phyloP scores from a whole-genome alignment of 306 rosid species.

The Begonia peltatifolia region DNA sequence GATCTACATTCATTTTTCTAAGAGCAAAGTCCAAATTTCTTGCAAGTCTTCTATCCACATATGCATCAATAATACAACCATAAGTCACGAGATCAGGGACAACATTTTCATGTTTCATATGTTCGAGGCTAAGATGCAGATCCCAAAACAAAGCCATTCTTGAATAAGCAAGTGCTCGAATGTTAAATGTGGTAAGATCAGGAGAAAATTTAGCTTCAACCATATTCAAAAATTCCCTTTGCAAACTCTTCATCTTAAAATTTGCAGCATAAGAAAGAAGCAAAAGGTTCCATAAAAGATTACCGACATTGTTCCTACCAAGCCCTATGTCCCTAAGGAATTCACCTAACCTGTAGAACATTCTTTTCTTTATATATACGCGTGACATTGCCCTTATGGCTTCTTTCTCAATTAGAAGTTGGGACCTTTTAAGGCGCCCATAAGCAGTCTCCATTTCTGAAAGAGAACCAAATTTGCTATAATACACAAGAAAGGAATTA shows the following conservation, averaged over 20 bases:
- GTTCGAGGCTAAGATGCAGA: constrained; percentile 85
- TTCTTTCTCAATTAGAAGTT: constrained; percentile 44
- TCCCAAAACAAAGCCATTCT: constrained; percentile 88
- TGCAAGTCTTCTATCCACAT: constrained; percentile 57
- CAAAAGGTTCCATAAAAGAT: constrained; percentile 73
- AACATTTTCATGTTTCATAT: constrained; percentile 51
- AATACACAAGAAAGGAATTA: constrained; percentile 40
- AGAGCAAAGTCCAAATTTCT: constrained; percentile 59
- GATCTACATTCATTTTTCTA: constrained; percentile 42
- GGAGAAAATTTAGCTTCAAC: constrained; percentile 57
- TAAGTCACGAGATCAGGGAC: constrained; percentile 74
- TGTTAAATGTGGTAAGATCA: constrained; percentile 70
- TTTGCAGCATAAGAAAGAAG: constrained; percentile 74
- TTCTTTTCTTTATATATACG: constrained; percentile 38
- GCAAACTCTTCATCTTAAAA: constrained; percentile 89
- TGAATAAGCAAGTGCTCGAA: constrained; percentile 82
- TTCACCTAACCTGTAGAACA: constrained; percentile 58
- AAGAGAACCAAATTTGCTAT: constrained; percentile 52
- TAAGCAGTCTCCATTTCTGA: constrained; percentile 62
- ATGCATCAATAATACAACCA: constrained; percentile 87
- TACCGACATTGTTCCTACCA: constrained; percentile 58
- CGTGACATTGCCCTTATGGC: constrained; percentile 53
- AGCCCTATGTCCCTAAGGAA: constrained; percentile 67
- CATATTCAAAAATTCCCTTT: constrained; percentile 71
- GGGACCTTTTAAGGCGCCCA: constrained; percentile 46